Evolutionary conservation across 495 filamentous ascomycete genomes (phyloP).

Genomic region (Rostrohypoxylon terebratum): DNA sequence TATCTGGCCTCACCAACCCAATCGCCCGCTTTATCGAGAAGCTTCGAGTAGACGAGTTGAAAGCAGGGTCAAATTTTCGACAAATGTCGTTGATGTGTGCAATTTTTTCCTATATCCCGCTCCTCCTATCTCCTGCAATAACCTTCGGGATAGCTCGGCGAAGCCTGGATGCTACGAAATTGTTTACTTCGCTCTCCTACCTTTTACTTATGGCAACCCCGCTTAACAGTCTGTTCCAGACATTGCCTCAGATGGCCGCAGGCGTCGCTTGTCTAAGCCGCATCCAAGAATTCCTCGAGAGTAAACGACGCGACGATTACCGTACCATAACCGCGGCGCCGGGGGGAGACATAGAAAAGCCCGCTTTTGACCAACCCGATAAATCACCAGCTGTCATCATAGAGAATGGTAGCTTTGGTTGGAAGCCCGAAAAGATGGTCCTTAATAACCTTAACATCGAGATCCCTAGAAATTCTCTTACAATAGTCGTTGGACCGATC

Average conservation of each 20-base stretch:
- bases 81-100: conserved; percentile 65
- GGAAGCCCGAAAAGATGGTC: conserved; percentile 53
- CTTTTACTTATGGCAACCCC: conserved; percentile 70
- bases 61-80: conserved; percentile 68
- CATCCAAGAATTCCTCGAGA: conserved; percentile 69
- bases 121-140: conserved; percentile 58
- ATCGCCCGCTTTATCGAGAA: conserved; percentile 61
- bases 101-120: conserved; percentile 63
- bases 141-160: conserved; percentile 57
- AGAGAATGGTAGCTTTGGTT: conserved; percentile 57
- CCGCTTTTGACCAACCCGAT: not conserved
- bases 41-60: conserved; percentile 68
- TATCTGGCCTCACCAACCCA: conserved; percentile 65
- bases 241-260: conserved; percentile 63
- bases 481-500: conserved; percentile 60
- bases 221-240: conserved; percentile 67
- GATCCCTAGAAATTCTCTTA: conserved; percentile 51
- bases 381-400: conserved; percentile 26
- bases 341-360: conserved; percentile 22
- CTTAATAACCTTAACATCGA: conserved; percentile 53
- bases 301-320: conserved; percentile 47
- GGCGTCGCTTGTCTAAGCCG: conserved; percentile 68
- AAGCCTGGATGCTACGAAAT: conserved; percentile 62
- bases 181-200: conserved; percentile 71
- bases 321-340: conserved; percentile 8